These are phyloP conservation scores for Conoideocrella luteorostrata DNA, from an alignment of 2,329 filamentous ascomycete genomes.

Conservation along the genomic window DNA sequence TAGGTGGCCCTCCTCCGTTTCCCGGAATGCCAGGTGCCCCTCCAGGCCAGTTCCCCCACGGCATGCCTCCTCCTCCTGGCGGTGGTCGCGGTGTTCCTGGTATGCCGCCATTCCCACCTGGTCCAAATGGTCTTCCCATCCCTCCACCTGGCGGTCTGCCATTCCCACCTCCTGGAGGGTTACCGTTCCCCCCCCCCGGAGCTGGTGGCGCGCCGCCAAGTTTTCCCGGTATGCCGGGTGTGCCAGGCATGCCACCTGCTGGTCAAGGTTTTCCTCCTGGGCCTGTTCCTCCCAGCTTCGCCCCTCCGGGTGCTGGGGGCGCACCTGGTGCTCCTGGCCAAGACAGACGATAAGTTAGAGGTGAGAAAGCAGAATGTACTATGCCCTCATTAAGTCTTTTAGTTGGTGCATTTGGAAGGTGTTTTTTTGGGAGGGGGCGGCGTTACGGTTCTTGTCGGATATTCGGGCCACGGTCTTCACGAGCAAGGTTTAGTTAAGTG, in stretches of 20 bases:
- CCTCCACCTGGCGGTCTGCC: conserved; percentile 29
- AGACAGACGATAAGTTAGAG: conserved; percentile 30
- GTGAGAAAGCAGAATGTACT: neutral
- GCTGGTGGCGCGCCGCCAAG: conserved; percentile 19
- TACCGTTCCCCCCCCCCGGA: conserved; percentile 34
- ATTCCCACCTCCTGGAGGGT: conserved; percentile 32
- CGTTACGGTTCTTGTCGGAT: conserved; percentile 19
- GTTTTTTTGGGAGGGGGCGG: too few relatives aligned
- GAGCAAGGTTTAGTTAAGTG: too few relatives aligned
- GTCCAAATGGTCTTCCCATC: conserved; percentile 29
- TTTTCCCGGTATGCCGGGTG: conserved; percentile 28
- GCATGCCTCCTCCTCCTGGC: conserved; percentile 36
- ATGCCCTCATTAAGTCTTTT: conserved; percentile 9
- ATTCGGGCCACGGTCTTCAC: too few relatives aligned
- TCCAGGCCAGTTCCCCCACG: conserved; percentile 3
- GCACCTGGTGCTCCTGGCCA: conserved; percentile 28
- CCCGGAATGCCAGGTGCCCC: conserved; percentile 39
- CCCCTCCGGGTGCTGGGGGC: conserved; percentile 1
- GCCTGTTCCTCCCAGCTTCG: conserved; percentile 21
- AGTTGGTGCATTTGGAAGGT: conserved; percentile 21
- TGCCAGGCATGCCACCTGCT: conserved; percentile 32
- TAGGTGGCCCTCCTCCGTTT: conserved; percentile 52
- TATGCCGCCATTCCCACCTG: conserved; percentile 39
- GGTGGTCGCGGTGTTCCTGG: conserved; percentile 41
- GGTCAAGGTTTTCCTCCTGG: conserved; percentile 38